Evolutionary conservation across 1,284 basidiomycete species (phyloP).

Genomic region (Ganoderma lingzhi): DNA sequence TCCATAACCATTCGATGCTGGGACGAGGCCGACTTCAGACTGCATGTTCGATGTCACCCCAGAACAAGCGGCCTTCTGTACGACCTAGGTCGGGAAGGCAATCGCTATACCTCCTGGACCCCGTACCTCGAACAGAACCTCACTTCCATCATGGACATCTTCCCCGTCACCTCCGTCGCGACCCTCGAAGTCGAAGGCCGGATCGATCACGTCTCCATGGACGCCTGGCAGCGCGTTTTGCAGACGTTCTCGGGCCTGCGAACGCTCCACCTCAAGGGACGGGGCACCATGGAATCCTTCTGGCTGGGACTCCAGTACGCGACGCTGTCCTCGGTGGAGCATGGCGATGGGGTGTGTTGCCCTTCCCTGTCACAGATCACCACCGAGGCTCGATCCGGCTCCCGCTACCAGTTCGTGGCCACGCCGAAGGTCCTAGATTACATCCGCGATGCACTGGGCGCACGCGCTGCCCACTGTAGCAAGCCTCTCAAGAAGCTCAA

Average conservation of each 20-base stretch:
- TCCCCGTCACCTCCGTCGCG: neutral
- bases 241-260: neutral
- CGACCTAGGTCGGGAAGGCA: neutral
- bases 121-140: neutral
- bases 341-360: neutral
- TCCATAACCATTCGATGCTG: neutral
- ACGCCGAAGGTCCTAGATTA: neutral
- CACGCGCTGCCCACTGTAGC: neutral
- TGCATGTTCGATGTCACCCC: neutral
- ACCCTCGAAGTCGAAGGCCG: neutral
- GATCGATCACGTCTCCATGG: neutral
- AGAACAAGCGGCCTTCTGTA: neutral
- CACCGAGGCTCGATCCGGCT: neutral
- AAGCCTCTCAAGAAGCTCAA: neutral
- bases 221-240: neutral
- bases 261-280: neutral
- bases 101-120: neutral
- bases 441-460: neutral
- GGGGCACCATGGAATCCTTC: neutral
- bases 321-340: conserved; percentile 2
- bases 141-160: neutral
- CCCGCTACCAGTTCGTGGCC: neutral
- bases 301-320: neutral
- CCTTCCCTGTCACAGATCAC: neutral
- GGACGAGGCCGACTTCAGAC: neutral